These are phyloP conservation scores for Coprinellus aureogranulatus DNA, from an alignment of 768 basidiomycete species.

Conservation along the genomic window DNA sequence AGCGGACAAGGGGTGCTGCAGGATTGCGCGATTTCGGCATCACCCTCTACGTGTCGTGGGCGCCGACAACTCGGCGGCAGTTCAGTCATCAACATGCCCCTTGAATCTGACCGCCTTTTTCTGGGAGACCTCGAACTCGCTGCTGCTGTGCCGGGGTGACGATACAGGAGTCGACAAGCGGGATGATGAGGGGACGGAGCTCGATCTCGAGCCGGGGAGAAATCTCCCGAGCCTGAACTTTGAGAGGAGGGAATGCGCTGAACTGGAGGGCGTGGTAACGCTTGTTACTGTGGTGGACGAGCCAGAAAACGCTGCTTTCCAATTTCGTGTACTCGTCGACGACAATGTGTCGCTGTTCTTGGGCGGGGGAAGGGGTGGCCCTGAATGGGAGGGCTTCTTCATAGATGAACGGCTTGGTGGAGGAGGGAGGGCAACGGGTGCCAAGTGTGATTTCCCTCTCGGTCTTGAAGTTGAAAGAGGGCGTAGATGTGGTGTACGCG, in stretches of 20 bases:
- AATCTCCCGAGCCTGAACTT: conserved; percentile 55
- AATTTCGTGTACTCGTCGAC: not conserved
- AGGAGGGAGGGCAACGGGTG: conserved; percentile 33
- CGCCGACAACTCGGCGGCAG: not conserved
- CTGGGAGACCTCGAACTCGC: conserved; percentile 31
- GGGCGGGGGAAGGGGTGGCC: not conserved
- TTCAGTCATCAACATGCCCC: conserved; percentile 11
- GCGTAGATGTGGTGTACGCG: conserved; percentile 70
- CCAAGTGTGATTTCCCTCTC: conserved; percentile 22
- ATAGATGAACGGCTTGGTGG: conserved; percentile 65
- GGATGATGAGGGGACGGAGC: conserved; percentile 37
- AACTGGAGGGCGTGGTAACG: conserved; percentile 29
- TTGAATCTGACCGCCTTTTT: conserved; percentile 66
- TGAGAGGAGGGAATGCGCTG: conserved; percentile 4
- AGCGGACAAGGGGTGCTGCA: too few relatives aligned
- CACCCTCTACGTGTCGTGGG: not conserved
- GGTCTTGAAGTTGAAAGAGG: conserved; percentile 32
- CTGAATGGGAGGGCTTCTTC: conserved; percentile 53
- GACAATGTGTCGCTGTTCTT: not conserved
- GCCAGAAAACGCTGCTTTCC: conserved; percentile 13
- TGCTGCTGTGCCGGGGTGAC: conserved; percentile 38
- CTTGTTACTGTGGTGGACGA: conserved; percentile 52
- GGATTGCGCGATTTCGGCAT: too few relatives aligned
- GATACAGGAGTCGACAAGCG: conserved; percentile 28
- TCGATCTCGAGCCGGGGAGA: conserved; percentile 41